These are phyloP conservation scores for Tylopilus felleus DNA, from an alignment of 768 basidiomycete species.

Conservation along the genomic window DNA sequence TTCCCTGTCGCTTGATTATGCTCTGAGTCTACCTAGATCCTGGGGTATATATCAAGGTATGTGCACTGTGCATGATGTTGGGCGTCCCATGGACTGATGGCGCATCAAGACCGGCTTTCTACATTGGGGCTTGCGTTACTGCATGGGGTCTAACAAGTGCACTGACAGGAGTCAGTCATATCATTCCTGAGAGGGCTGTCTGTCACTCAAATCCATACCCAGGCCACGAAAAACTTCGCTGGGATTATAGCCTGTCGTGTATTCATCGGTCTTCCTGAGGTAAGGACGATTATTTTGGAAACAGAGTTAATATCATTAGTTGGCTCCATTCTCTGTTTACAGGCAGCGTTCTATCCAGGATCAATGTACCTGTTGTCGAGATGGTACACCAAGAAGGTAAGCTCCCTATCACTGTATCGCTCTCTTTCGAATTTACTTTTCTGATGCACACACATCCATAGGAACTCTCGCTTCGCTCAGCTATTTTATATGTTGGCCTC, in stretches of 20 bases:
- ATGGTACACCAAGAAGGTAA: slow-evolving; percentile 25
- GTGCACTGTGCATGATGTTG: not conserved
- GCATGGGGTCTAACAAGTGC: slow-evolving; percentile 63
- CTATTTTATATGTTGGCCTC: slow-evolving; percentile 59
- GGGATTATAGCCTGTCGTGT: slow-evolving; percentile 45
- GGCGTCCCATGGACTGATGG: not conserved
- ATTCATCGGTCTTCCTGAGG: slow-evolving; percentile 63
- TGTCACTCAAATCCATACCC: not conserved
- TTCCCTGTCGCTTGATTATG: not conserved
- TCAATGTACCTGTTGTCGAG: slow-evolving; percentile 25
- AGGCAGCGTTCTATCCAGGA: slow-evolving; percentile 67
- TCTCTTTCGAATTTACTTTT: not conserved
- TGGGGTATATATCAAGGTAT: slow-evolving; percentile 53
- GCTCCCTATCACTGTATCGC: not conserved
- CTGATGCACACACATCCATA: slow-evolving; percentile 14
- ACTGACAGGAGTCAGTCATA: slow-evolving; percentile 50
- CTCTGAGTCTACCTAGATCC: slow-evolving; percentile 34
- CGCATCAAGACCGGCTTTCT: slow-evolving; percentile 53
- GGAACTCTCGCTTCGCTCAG: slow-evolving; percentile 66
- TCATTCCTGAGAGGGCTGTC: not conserved
- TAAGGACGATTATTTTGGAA: not conserved
- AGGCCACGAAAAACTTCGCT: slow-evolving; percentile 27
- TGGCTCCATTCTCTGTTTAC: not conserved
- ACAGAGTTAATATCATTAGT: not conserved
- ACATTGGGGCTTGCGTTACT: slow-evolving; percentile 58